Conservation (phyloP, 805 yeast species). For the Sungouiella thailandica region DNA sequence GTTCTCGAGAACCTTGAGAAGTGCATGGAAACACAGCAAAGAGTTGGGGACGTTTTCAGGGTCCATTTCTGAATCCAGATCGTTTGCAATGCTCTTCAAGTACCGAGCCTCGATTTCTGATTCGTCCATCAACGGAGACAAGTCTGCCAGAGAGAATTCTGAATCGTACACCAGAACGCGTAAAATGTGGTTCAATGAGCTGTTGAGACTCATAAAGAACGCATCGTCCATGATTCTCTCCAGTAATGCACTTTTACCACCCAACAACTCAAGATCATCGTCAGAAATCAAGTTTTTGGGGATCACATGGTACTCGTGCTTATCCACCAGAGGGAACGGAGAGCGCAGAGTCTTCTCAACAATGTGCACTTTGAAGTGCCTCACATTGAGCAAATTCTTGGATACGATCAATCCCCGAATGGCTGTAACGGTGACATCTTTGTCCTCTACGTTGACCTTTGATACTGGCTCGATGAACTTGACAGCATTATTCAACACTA, state of each 20-base stretch:
- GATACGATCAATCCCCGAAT: constrained; percentile 31
- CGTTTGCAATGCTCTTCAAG: constrained; percentile 26
- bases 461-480: constrained; percentile 30
- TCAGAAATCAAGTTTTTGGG: constrained; percentile 19
- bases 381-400: constrained; percentile 2
- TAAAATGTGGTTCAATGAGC: constrained; percentile 27
- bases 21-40: constrained; percentile 53
- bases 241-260: constrained; percentile 5
- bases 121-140: constrained; percentile 40
- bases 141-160: constrained; percentile 46
- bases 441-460: constrained; percentile 12
- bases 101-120: constrained; percentile 51
- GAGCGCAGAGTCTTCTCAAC: constrained; percentile 21
- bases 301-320: constrained; percentile 34
- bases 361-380: constrained; percentile 28
- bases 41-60: constrained; percentile 45
- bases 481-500: constrained; percentile 33
- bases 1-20: constrained; percentile 61
- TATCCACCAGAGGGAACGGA: constrained; percentile 17
- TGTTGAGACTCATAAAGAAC: constrained; percentile 23
- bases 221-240: constrained; percentile 28
- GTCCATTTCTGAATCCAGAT: constrained; percentile 23
- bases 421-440: constrained; percentile 16
- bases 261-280: constrained; percentile 24
- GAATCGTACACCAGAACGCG: constrained; percentile 50